Base-by-base conservation (phyloP, 371 early-diverging fungal genomes). In the Dichotomocladium elegans region DNA sequence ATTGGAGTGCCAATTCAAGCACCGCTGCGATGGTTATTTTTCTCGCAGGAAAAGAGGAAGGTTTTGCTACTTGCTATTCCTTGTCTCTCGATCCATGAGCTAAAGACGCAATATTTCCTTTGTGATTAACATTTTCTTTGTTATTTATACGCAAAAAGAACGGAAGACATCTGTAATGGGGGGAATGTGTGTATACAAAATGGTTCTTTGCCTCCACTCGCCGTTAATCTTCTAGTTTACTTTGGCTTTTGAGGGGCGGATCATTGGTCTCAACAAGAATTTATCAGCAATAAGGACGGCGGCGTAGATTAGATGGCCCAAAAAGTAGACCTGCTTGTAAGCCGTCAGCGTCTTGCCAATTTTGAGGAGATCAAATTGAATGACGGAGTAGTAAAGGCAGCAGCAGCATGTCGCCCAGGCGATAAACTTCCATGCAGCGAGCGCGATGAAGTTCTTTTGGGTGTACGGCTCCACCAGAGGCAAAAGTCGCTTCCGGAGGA, bases 361-460 rank as follows among this genome's bases (percentile, higher is more conserved):
- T 33, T 61, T 64, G 33, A 76, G 60, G 3, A 76, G 50, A 41
- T 76, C 77, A 47, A 76, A 72, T 1, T 73, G 73, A 41, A 72
- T 57, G 1, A 76, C 59, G 9, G 64, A 61, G 52, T 76, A 76
- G 31, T 63, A 59, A 3, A 66, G 33, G 2, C 53, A 51, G 4
- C 47, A 27, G 14, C 61, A 62, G 47, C 73, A 72, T 6, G 68
- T 37, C 19, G 59, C 8, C 73, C 73, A 76, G 28, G 63, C 57
- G 4, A 63, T 27, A 1, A 47, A 40, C 22, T 62, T 68, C 73
- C 73, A 76, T 3, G 57, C 55, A 17, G 37, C 41, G 24, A 14
- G 21, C 5, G 22, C 42, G 7, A 59, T 15, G 1, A 53, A 50
- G 25, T 76, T 70, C 44, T 58, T 51, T 9, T 53, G 53, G 41